Evolutionary conservation across 2,329 filamentous ascomycete species (phyloP).

Genomic region (Fusarium sp.): DNA sequence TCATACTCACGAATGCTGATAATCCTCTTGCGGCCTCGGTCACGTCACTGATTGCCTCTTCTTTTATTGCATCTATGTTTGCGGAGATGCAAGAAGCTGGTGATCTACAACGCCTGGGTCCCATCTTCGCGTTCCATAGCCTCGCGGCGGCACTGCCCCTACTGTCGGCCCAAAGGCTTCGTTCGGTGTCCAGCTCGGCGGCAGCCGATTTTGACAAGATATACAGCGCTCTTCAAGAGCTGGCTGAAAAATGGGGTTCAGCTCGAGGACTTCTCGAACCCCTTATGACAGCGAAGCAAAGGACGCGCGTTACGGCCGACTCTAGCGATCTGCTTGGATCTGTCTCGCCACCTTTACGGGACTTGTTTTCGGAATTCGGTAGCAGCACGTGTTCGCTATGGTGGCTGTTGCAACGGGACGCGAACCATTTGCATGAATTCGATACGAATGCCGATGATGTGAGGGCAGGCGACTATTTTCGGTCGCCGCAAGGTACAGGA

Average conservation of each 20-base stretch:
- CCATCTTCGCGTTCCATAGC: background rate
- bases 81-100: background rate
- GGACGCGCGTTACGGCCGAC: background rate
- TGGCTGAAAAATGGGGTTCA: background rate
- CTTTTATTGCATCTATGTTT: background rate
- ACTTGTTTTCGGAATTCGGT: background rate
- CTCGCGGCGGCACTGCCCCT: background rate
- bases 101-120: background rate
- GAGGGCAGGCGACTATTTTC: background rate
- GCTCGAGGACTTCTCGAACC: background rate
- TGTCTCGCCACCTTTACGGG: background rate
- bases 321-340: background rate
- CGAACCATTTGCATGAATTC: background rate
- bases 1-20: background rate
- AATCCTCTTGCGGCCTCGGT: background rate
- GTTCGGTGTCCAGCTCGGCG: background rate
- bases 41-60: background rate
- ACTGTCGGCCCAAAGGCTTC: background rate
- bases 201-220: background rate
- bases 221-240: background rate
- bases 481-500: background rate
- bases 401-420: background rate
- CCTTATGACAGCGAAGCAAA: background rate
- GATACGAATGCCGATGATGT: background rate
- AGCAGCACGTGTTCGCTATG: background rate